Evolutionary conservation across 331 rosid species (phyloP).

Genomic region (Stylosanthes scabra): DNA sequence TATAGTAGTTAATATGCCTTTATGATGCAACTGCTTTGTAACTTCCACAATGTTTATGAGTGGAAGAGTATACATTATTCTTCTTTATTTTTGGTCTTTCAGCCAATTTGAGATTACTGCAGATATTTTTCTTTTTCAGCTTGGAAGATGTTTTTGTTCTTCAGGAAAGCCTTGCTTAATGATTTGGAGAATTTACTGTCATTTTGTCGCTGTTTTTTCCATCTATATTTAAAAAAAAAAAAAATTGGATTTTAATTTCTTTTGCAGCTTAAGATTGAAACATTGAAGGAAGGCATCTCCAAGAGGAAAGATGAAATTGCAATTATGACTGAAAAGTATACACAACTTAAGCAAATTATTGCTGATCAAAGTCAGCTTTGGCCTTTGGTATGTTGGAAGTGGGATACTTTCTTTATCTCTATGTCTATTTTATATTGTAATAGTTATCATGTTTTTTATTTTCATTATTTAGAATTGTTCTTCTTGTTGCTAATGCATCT

Average conservation of each 20-base stretch:
- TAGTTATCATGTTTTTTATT: conserved; percentile 7
- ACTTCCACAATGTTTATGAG: background rate
- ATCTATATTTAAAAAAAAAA: conserved; percentile 16
- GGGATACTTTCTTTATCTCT: conserved; percentile 12
- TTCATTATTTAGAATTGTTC: conserved; percentile 10
- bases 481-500: conserved; percentile 28
- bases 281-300: conserved; percentile 48
- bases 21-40: background rate
- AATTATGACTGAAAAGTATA: conserved; percentile 67
- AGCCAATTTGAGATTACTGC: conserved; percentile 16
- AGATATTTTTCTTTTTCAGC: conserved; percentile 10
- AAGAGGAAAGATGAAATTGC: conserved; percentile 65
- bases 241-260: conserved; percentile 32
- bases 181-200: conserved; percentile 17
- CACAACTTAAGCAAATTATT: conserved; percentile 74
- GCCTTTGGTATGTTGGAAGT: conserved; percentile 62
- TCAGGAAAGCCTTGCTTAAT: conserved; percentile 1
- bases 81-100: conserved; percentile 1
- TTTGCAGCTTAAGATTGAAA: conserved; percentile 60
- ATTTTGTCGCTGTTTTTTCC: conserved; percentile 10
- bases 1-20: background rate
- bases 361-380: conserved; percentile 59
- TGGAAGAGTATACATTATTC: background rate
- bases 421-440: conserved; percentile 22
- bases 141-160: conserved; percentile 32